These are phyloP conservation scores for Fraxinus latifolia DNA, from an alignment of 305 asterid genomes.

Conservation along the genomic window DNA sequence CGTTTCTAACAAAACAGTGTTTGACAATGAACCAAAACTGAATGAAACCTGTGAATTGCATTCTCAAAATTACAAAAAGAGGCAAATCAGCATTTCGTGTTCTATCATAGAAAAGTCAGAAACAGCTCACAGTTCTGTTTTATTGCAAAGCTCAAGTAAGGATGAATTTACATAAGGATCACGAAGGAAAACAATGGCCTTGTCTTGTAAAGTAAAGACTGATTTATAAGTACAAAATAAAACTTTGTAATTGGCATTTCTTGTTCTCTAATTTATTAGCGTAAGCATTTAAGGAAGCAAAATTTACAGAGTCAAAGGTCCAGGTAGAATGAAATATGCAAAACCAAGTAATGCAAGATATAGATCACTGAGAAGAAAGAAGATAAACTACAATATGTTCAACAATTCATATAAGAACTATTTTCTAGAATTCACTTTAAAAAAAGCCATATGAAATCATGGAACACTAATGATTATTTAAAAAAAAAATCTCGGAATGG, in stretches of 20 bases:
- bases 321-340: not conserved
- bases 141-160: constrained; percentile 6
- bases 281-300: constrained; percentile 1
- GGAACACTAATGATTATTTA: not conserved
- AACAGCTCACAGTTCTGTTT: not conserved
- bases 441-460: not conserved
- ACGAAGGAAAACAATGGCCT: not conserved
- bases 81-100: not conserved
- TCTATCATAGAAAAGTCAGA: not conserved
- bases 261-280: not conserved
- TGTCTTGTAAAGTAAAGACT: not conserved
- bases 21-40: constrained; percentile 1
- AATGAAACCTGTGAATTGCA: constrained; percentile 7
- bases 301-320: not conserved
- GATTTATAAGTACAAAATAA: not conserved
- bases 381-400: constrained; percentile 10
- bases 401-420: constrained; percentile 1
- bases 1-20: constrained; percentile 13
- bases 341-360: not conserved
- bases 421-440: constrained; percentile 2
- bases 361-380: constrained; percentile 7
- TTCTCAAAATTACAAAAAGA: not conserved
- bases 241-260: not conserved
- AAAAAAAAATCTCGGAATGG: not conserved
- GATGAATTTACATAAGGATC: not conserved